Evolutionary conservation across 331 rosid genomes (phyloP), one percentile per base, ranked within the genome.

Genomic region (Rhamnella rubrinervis): DNA sequence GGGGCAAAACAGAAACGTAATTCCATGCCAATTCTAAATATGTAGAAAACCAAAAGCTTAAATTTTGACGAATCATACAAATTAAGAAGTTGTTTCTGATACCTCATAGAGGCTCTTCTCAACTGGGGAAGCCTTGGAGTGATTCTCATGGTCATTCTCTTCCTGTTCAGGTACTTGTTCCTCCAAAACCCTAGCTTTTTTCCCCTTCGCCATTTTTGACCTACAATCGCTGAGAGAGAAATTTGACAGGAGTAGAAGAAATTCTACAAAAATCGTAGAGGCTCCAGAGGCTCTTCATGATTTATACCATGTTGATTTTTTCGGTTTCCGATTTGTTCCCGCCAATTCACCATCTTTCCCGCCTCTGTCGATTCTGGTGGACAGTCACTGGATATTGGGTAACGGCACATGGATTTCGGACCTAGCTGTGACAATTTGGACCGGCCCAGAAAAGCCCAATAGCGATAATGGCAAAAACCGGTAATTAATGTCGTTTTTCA

Each of bases 61-160:
- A 66, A 64, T 25, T 10, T 14, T 46, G 35, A 74, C 6, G 23
- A 4, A 19, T 47, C 20, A 18, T 28, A 20, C 11, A 19, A 14
- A 60, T 28, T 15, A 13, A n/a, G 16, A 41, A 16, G 5, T 44
- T 55, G 16, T 47, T 10, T 19, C 4, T 53, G 11, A 28, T 74
- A 89, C 97, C 89, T 92, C 80, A 80, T 92, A 92, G 59, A 92
- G 96, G 75, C 70, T 63, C 55, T 80, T 84, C 14, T 67, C 74
- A 17, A 35, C 21, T 7, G 82, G 61, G 39, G 87, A 55, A 61
- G 83, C 57, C 11, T 58, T 76, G 25, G 25, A 65, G 15, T 68
- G 77, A 71, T 66, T 57, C 28, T 55, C 74, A 3, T 76, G 55
- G 1, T 58, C 61, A 9, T 56, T 75, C 17, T 66, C 70, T 21